phyloP scores from a whole-genome alignment of 1,284 basidiomycete genomes.

The Ganoderma meredithae region DNA sequence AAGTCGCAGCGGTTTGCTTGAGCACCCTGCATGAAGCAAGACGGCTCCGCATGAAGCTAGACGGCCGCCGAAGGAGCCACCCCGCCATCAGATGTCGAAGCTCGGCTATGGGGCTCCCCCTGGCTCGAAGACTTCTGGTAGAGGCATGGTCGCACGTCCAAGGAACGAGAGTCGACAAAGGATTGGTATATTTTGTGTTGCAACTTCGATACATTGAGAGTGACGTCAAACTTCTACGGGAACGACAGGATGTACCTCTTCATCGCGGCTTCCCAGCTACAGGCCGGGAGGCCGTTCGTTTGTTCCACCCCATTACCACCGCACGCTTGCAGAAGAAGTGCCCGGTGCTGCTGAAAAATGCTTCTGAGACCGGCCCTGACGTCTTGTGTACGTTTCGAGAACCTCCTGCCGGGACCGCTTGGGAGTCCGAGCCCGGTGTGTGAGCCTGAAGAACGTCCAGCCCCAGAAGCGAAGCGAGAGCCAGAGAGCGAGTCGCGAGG shows the following conservation, averaged over 20 bases:
- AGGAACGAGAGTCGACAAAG: background rate
- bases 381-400: slow-evolving; percentile 37
- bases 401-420: slow-evolving; percentile 9
- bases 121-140: background rate
- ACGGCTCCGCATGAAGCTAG: background rate
- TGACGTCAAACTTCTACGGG: slow-evolving; percentile 50
- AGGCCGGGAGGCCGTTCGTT: slow-evolving; percentile 51
- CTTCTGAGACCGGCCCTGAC: slow-evolving; percentile 37
- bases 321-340: slow-evolving; percentile 50
- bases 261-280: slow-evolving; percentile 69
- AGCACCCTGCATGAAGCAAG: background rate
- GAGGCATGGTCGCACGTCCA: background rate
- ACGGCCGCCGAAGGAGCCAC: background rate
- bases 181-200: background rate
- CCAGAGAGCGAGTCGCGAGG: slow-evolving; percentile 5
- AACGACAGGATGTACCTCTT: slow-evolving; percentile 67
- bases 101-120: background rate
- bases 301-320: slow-evolving; percentile 52
- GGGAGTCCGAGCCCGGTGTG: slow-evolving; percentile 9
- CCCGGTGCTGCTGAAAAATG: slow-evolving; percentile 46
- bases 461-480: slow-evolving; percentile 13
- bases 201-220: background rate
- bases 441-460: background rate
- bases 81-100: background rate
- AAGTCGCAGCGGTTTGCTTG: background rate